Conservation (phyloP, 2,329 filamentous ascomycete genomes). For the Stemphylium lycopersici region DNA sequence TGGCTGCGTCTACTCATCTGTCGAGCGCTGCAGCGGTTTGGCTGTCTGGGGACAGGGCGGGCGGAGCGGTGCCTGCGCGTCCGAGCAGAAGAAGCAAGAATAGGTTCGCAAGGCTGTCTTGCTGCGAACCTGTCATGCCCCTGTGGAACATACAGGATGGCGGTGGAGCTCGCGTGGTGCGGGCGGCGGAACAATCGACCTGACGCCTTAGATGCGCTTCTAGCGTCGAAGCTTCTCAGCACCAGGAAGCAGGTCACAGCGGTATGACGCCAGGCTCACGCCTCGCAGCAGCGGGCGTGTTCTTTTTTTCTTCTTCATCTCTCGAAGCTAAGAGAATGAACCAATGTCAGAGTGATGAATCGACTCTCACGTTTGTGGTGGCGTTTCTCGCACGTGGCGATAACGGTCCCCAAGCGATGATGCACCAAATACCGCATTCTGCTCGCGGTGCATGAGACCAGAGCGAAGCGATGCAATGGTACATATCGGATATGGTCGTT, state of each 20-base stretch:
- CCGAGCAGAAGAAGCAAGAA: not conserved
- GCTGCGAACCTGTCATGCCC: not conserved
- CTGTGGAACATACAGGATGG: constrained; percentile 1
- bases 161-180: constrained; percentile 10
- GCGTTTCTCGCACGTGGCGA: not conserved
- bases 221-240: constrained; percentile 4
- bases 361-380: not conserved
- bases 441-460: no score
- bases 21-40: not conserved
- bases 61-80: not conserved
- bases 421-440: no score
- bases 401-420: not conserved
- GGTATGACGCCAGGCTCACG: constrained; percentile 3
- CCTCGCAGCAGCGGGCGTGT: not conserved
- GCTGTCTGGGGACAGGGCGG: not conserved
- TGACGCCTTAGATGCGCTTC: constrained; percentile 3
- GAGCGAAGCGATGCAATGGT: no score
- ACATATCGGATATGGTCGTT: no score
- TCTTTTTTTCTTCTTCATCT: no score
- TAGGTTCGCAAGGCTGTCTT: constrained; percentile 8
- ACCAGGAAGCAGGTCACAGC: not conserved
- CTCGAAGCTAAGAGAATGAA: no score
- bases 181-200: constrained; percentile 4
- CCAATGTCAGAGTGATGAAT: no score
- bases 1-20: no score